Conservation (phyloP, 306 rosid genomes). For the Pterocarpus macrocarpus region DNA sequence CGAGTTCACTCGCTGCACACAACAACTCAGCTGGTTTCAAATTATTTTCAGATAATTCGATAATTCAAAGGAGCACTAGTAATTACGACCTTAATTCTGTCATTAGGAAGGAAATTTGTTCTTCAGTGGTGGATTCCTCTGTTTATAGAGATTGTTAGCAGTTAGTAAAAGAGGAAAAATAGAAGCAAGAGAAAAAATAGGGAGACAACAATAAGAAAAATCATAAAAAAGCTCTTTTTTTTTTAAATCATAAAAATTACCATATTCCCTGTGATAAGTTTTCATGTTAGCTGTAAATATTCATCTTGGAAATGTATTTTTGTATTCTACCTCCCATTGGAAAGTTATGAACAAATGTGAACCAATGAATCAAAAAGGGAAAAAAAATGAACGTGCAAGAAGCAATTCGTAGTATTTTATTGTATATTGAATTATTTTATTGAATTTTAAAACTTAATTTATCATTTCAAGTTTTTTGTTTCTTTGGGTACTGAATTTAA, state of each 20-base stretch:
- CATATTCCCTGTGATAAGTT: not conserved
- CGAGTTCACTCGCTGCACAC: conserved; percentile 47
- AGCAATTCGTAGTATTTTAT: not conserved
- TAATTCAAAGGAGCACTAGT: conserved; percentile 57
- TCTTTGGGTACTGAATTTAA: too few relatives aligned
- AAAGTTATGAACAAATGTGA: not conserved
- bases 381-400: not conserved
- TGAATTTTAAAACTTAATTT: not conserved
- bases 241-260: not conserved
- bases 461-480: not conserved
- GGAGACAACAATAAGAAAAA: conserved; percentile 8
- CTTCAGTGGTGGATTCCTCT: conserved; percentile 63
- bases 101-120: conserved; percentile 67
- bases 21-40: conserved; percentile 27
- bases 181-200: not conserved
- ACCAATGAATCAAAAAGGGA: not conserved
- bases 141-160: conserved; percentile 71
- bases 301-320: not conserved
- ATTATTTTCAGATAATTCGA: conserved; percentile 43
- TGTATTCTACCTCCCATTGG: not conserved
- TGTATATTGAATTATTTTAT: not conserved
- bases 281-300: conserved; percentile 50
- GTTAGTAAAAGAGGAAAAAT: not conserved
- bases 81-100: conserved; percentile 57
- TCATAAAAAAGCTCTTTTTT: not conserved